phyloP scores from a whole-genome alignment of 768 basidiomycete species.

The Strobilomyces dryophilus region DNA sequence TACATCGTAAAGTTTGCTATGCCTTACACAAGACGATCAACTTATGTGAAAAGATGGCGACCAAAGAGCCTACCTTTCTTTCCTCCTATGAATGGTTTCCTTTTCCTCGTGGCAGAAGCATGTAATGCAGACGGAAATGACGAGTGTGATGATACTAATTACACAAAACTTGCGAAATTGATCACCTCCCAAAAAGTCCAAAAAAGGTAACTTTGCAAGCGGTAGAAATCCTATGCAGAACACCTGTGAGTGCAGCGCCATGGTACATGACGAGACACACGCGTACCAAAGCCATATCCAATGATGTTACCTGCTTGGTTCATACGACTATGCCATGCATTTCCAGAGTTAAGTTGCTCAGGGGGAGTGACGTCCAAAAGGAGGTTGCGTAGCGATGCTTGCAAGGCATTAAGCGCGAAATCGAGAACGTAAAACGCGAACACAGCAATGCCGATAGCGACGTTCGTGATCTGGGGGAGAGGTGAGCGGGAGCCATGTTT shows the following conservation, averaged over 20 bases:
- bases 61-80: slow-evolving; percentile 36
- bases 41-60: neutral
- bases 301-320: slow-evolving; percentile 95
- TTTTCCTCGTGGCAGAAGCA: slow-evolving; percentile 84
- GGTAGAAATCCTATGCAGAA: slow-evolving; percentile 70
- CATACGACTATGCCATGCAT: slow-evolving; percentile 98
- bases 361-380: slow-evolving; percentile 87
- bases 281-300: slow-evolving; percentile 85
- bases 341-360: slow-evolving; percentile 86
- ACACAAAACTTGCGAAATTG: slow-evolving; percentile 98
- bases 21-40: slow-evolving; percentile 9
- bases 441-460: slow-evolving; percentile 82
- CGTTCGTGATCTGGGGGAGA: slow-evolving; percentile 52
- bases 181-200: slow-evolving; percentile 78
- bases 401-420: slow-evolving; percentile 94
- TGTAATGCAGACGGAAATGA: slow-evolving; percentile 81
- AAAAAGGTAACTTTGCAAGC: slow-evolving; percentile 72
- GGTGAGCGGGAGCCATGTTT: neutral
- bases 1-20: slow-evolving; percentile 66
- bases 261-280: neutral
- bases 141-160: slow-evolving; percentile 74
- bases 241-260: slow-evolving; percentile 5
- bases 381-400: slow-evolving; percentile 91
- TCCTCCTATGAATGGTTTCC: slow-evolving; percentile 47
- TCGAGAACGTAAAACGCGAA: slow-evolving; percentile 91